phyloP scores from a whole-genome alignment of 208 protist genomes.

The Trypanosoma platydactyli region DNA sequence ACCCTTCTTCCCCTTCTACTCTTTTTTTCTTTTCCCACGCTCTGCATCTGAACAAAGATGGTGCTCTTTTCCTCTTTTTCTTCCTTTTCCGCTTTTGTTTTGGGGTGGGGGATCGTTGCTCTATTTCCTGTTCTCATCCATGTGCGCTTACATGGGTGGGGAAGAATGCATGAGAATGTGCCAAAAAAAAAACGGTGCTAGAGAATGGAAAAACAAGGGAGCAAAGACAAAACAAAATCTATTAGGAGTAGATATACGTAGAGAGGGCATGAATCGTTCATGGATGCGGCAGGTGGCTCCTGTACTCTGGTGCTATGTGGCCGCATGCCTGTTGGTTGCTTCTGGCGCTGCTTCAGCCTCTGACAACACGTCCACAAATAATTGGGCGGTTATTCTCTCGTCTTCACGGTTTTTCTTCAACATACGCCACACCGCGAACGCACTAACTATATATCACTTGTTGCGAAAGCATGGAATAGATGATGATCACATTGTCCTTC shows the following conservation, averaged over 20 bases:
- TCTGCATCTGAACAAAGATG: background rate
- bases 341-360: background rate
- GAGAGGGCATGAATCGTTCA: background rate
- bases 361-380: constrained; percentile 39
- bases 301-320: constrained; percentile 1
- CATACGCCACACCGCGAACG: constrained; percentile 97
- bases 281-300: background rate
- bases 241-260: background rate
- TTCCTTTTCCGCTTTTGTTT: constrained; percentile 15
- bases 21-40: background rate
- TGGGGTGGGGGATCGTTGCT: no score
- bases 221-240: background rate
- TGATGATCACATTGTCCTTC: constrained; percentile 95
- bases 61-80: constrained; percentile 3
- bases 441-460: constrained; percentile 95
- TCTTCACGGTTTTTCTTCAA: constrained; percentile 98
- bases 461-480: constrained; percentile 95
- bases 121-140: no score
- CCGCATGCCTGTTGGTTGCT: constrained; percentile 13
- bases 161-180: no score
- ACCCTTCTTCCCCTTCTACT: background rate
- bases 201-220: no score
- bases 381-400: constrained; percentile 95
- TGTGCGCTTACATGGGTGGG: no score
- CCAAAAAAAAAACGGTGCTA: no score